phyloP scores from a whole-genome alignment of 371 early-diverging fungal genomes.

The Rhizopus stolonifer region DNA sequence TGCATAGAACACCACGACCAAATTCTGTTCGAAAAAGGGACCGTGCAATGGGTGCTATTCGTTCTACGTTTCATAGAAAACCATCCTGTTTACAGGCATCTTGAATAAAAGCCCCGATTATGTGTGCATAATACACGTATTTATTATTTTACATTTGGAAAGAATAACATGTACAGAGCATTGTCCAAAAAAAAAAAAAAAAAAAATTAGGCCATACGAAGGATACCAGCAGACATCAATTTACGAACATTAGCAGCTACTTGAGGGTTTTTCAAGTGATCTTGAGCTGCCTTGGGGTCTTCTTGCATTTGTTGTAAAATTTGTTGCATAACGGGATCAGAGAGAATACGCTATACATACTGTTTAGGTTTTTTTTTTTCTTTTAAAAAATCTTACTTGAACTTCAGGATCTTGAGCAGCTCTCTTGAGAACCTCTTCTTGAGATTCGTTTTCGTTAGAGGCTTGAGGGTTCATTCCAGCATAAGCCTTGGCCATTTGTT shows the following conservation, averaged over 20 bases:
- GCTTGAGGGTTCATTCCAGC: slow-evolving; percentile 67
- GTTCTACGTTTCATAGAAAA: slow-evolving; percentile 12
- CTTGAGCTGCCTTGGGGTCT: slow-evolving; percentile 90
- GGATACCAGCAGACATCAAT: slow-evolving; percentile 87
- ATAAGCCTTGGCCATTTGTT: slow-evolving; percentile 78
- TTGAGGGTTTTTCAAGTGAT: slow-evolving; percentile 88
- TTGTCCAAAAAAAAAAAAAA: background rate
- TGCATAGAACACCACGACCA: too few species aligned
- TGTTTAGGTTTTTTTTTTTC: too few species aligned
- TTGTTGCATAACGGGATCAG: slow-evolving; percentile 94
- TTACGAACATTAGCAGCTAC: slow-evolving; percentile 94
- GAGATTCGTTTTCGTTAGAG: slow-evolving; percentile 48
- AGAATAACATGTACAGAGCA: background rate
- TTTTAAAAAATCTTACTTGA: slow-evolving; percentile 30
- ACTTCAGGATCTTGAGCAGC: slow-evolving; percentile 94
- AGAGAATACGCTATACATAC: slow-evolving; percentile 58
- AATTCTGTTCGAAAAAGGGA: slow-evolving; percentile 3
- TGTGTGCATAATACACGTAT: background rate
- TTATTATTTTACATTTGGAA: background rate
- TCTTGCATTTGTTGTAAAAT: slow-evolving; percentile 97
- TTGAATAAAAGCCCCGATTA: too few species aligned
- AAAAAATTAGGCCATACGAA: slow-evolving; percentile 58
- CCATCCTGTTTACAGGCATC: too few species aligned
- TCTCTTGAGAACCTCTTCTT: slow-evolving; percentile 79
- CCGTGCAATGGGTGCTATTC: slow-evolving; percentile 8